Evolutionary conservation across 2,329 filamentous ascomycete species (phyloP).

Genomic region (Fusarium oligoseptatum): DNA sequence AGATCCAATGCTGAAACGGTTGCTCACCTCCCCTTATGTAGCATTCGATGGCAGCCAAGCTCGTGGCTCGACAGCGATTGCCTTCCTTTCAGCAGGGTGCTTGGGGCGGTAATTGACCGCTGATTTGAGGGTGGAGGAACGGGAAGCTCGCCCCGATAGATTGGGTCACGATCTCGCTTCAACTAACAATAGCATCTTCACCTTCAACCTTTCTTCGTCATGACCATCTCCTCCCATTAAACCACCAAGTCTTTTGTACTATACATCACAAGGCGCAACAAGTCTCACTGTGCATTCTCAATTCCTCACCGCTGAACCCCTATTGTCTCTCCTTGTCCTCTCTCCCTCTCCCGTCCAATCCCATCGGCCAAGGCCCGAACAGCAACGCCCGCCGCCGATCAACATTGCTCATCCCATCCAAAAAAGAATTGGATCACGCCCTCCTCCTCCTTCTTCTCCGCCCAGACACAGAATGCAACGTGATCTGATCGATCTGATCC

Average conservation of each 20-base stretch:
- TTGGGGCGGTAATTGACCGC: constrained; percentile 18
- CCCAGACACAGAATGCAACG: constrained; percentile 30
- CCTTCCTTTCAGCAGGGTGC: constrained; percentile 14
- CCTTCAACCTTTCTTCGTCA: not conserved
- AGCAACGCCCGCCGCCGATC: constrained; percentile 27
- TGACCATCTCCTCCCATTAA: not conserved
- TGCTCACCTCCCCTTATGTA: constrained; percentile 4
- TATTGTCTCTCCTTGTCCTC: constrained; percentile 20
- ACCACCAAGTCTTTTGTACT: not conserved
- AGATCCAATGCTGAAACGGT: constrained; percentile 16
- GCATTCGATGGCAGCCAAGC: constrained; percentile 20
- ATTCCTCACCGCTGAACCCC: constrained; percentile 8
- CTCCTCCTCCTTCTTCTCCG: constrained; percentile 21
- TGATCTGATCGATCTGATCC: constrained; percentile 40
- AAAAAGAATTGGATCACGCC: constrained; percentile 4
- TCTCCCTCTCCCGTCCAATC: not conserved
- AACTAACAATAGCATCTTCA: constrained; percentile 10
- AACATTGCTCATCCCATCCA: constrained; percentile 12
- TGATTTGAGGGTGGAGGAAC: constrained; percentile 1
- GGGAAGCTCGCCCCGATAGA: constrained; percentile 1
- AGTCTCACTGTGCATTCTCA: not conserved
- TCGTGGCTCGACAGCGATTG: constrained; percentile 11
- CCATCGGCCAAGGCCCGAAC: not conserved
- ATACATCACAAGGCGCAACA: not conserved
- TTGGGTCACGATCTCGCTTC: constrained; percentile 20